Conservation (phyloP, 129 eudicot species). For the Escallonia herrerae region DNA sequence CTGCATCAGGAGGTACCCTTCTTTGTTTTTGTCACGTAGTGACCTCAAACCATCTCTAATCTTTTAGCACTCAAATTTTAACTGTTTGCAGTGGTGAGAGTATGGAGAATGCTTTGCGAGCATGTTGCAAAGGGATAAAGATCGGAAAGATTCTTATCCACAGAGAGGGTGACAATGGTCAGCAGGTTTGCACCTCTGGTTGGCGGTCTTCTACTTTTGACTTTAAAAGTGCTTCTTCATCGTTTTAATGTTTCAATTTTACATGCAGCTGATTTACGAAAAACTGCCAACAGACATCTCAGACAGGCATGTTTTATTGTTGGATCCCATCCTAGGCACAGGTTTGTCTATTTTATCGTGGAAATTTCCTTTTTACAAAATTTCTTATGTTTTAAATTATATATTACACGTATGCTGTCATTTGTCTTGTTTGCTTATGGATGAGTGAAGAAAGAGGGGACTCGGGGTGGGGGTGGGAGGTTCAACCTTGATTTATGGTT, state of each 20-base stretch:
- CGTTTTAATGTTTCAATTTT: slow-evolving; percentile 6
- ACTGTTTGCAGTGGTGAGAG: slow-evolving; percentile 82
- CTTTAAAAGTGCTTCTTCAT: background rate
- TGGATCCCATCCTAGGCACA: slow-evolving; percentile 97
- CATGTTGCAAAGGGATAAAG: slow-evolving; percentile 97
- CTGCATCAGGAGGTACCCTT: background rate
- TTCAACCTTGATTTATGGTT: no score
- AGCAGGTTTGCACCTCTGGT: slow-evolving; percentile 50
- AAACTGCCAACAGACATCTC: slow-evolving; percentile 88
- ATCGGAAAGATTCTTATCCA: slow-evolving; percentile 95
- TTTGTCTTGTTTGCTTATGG: no score
- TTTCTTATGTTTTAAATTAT: no score
- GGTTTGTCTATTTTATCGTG: slow-evolving; percentile 37
- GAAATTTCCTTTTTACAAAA: background rate
- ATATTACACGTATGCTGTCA: no score
- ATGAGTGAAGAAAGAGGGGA: no score
- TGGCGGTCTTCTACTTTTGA: background rate
- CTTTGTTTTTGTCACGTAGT: background rate
- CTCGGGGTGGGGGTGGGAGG: no score
- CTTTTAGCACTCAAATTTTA: background rate
- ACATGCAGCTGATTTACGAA: slow-evolving; percentile 77
- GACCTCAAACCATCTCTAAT: background rate
- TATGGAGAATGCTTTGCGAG: slow-evolving; percentile 97
- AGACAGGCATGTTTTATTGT: slow-evolving; percentile 82
- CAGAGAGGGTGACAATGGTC: slow-evolving; percentile 97